phyloP scores from a whole-genome alignment of 2,329 filamentous ascomycete genomes.

The Thyridium curvatum region DNA sequence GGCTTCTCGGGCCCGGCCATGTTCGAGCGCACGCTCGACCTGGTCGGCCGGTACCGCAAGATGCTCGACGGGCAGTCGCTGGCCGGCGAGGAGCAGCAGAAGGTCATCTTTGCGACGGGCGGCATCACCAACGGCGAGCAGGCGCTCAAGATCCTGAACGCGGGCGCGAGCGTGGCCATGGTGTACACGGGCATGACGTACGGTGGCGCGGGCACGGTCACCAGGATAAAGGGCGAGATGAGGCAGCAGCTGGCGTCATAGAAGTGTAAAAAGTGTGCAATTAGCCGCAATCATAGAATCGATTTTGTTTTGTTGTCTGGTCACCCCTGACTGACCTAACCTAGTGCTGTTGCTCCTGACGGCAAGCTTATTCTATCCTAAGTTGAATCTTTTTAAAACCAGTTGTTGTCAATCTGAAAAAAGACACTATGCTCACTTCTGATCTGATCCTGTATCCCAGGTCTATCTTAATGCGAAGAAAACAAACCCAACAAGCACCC shows the following conservation, averaged over 20 bases:
- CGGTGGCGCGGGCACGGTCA: constrained; percentile 57
- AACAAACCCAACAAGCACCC: too few species aligned
- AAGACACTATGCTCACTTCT: too few species aligned
- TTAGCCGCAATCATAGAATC: background rate
- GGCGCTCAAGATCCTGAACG: constrained; percentile 74
- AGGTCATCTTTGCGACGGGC: constrained; percentile 89
- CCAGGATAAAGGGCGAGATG: constrained; percentile 60
- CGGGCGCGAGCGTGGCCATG: constrained; percentile 86
- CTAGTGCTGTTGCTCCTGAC: too few species aligned
- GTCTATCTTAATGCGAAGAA: too few species aligned
- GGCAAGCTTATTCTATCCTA: too few species aligned
- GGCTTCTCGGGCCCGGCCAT: constrained; percentile 89
- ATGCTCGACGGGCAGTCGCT: constrained; percentile 51
- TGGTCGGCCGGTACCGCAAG: constrained; percentile 75
- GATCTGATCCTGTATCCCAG: too few species aligned
- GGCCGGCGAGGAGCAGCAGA: constrained; percentile 38
- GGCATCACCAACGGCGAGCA: constrained; percentile 87
- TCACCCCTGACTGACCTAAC: too few species aligned
- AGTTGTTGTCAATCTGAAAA: too few species aligned
- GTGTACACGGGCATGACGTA: constrained; percentile 75
- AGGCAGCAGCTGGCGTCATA: constrained; percentile 26
- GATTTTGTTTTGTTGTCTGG: too few species aligned
- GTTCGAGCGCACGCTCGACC: constrained; percentile 70
- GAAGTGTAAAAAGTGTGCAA: background rate
- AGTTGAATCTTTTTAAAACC: too few species aligned